Conservation (phyloP, 2,329 filamentous ascomycete genomes). For the Neofusicoccum parvum region DNA sequence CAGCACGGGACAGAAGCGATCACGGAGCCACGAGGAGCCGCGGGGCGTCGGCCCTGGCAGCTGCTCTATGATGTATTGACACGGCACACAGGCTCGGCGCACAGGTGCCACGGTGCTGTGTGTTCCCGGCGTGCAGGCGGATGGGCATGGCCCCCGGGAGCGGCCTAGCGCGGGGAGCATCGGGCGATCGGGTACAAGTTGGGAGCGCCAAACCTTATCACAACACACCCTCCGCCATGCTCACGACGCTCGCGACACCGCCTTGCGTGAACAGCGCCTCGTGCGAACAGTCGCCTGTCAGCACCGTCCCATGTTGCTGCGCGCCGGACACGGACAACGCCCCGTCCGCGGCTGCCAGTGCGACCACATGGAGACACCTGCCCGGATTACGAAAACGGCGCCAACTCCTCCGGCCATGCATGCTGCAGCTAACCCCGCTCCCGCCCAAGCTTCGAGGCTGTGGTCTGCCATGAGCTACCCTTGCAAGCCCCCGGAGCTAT, state of each 20-base stretch:
- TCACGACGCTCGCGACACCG: not conserved
- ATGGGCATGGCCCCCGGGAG: not conserved
- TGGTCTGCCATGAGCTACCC: not conserved
- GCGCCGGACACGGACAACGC: not conserved
- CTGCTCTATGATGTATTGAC: not conserved
- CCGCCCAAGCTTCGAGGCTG: slow-evolving; percentile 10
- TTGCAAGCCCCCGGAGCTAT: not conserved
- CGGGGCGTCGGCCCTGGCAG: not conserved
- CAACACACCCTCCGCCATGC: not conserved
- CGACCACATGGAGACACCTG: not conserved
- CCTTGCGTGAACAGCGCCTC: not conserved
- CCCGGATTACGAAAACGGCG: not conserved
- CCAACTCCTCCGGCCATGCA: not conserved
- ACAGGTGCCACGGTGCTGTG: not conserved
- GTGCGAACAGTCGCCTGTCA: not conserved
- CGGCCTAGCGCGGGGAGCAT: not conserved
- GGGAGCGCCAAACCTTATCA: not conserved
- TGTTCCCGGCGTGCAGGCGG: too few species aligned
- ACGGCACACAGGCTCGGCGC: not conserved
- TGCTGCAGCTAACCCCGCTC: slow-evolving; percentile 17
- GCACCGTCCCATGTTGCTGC: not conserved
- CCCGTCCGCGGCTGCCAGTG: not conserved
- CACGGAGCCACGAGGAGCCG: not conserved
- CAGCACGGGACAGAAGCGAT: not conserved
- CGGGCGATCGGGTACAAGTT: not conserved